Conservation (phyloP, 1,139 yeast species). For the Saccharomyces pastorianus region DNA sequence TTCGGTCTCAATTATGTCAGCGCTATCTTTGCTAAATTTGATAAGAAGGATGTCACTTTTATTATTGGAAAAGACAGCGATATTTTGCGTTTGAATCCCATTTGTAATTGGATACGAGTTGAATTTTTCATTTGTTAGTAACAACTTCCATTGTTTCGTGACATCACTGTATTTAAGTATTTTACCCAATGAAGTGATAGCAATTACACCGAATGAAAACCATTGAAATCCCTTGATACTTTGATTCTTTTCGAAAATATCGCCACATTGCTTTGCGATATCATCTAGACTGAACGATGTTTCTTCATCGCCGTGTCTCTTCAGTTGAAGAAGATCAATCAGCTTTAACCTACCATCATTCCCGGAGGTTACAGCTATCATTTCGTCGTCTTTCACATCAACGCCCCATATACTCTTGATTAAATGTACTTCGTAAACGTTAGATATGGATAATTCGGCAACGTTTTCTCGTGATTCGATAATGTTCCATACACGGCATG, state of each 20-base stretch:
- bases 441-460: slow-evolving; percentile 37
- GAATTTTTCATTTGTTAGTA: slow-evolving; percentile 33
- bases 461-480: slow-evolving; percentile 22
- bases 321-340: slow-evolving; percentile 41
- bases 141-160: slow-evolving; percentile 31
- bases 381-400: slow-evolving; percentile 43
- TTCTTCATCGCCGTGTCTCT: slow-evolving; percentile 25
- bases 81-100: slow-evolving; percentile 37
- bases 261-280: slow-evolving; percentile 30
- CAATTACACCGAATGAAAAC: slow-evolving; percentile 39
- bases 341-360: slow-evolving; percentile 77
- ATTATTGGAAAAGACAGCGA: slow-evolving; percentile 44
- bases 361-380: slow-evolving; percentile 69
- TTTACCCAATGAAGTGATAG: slow-evolving; percentile 58
- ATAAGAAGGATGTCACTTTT: slow-evolving; percentile 46
- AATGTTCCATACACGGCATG: slow-evolving; percentile 69
- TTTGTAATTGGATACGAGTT: slow-evolving; percentile 45
- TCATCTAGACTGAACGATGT: slow-evolving; percentile 31
- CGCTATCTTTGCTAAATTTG: slow-evolving; percentile 33
- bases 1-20: slow-evolving; percentile 12
- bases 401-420: slow-evolving; percentile 89
- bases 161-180: slow-evolving; percentile 34
- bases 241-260: slow-evolving; percentile 41
- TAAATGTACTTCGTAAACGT: slow-evolving; percentile 55
- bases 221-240: slow-evolving; percentile 54